phyloP scores from a whole-genome alignment of 352 stramenopile species.

The Globisporangium nagaii region DNA sequence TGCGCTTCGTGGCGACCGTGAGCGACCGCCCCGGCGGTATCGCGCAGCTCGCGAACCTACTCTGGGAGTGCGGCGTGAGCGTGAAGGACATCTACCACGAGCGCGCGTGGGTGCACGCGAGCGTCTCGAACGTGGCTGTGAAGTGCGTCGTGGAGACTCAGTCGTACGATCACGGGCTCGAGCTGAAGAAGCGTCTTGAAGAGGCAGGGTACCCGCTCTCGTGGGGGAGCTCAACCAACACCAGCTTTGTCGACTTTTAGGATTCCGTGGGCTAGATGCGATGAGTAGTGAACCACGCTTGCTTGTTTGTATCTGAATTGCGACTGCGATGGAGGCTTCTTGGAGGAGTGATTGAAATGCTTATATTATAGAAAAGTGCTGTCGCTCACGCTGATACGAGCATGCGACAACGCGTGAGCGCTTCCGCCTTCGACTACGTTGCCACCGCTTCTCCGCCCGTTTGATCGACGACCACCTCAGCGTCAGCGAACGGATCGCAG shows the following conservation, averaged over 20 bases:
- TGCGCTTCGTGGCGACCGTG: conserved; percentile 95
- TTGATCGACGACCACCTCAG: not conserved
- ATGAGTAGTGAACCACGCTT: too few relatives aligned
- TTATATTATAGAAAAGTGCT: not conserved
- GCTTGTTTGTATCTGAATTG: too few relatives aligned
- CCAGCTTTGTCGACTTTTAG: conserved; percentile 21
- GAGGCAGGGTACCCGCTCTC: conserved; percentile 84
- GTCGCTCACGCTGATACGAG: not conserved
- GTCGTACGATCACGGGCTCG: conserved; percentile 89
- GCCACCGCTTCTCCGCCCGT: not conserved
- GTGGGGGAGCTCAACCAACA: conserved; percentile 50
- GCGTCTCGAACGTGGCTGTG: conserved; percentile 93
- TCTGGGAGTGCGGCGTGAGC: conserved; percentile 86
- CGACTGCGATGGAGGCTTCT: too few relatives aligned
- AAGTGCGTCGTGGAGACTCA: conserved; percentile 96
- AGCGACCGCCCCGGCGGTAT: conserved; percentile 95
- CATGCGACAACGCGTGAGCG: not conserved
- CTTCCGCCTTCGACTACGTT: not conserved
- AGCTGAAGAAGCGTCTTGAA: conserved; percentile 83
- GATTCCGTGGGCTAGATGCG: too few relatives aligned
- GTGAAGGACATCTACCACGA: conserved; percentile 99
- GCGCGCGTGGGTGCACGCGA: conserved; percentile 93
- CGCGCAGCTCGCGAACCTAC: conserved; percentile 84
- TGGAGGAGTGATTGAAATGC: not conserved
- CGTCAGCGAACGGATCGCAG: conserved; percentile 18